Conservation (phyloP, 192 early-diverging fungal species). For the Backusella mclennaniae region DNA sequence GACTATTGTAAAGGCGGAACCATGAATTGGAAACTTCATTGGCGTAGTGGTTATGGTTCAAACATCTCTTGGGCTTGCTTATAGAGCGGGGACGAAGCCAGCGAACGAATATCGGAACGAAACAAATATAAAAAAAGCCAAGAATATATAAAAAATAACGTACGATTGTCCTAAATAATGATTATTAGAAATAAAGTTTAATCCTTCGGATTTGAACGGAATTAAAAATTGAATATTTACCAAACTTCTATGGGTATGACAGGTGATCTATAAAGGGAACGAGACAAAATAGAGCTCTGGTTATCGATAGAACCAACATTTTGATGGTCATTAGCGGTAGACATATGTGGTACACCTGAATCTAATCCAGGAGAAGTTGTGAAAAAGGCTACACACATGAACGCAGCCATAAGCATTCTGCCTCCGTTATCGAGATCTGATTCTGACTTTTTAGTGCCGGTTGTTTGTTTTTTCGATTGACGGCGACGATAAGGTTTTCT, state of each 20-base stretch:
- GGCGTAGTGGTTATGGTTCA: slow-evolving; percentile 15
- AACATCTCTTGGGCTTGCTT: background rate
- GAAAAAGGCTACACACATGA: slow-evolving; percentile 18
- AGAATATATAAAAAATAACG: slow-evolving; percentile 11
- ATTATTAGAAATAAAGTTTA: background rate
- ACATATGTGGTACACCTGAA: background rate
- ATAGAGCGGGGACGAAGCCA: slow-evolving; percentile 14
- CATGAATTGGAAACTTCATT: slow-evolving; percentile 14
- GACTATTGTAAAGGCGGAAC: background rate
- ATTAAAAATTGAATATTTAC: background rate
- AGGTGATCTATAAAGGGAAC: background rate
- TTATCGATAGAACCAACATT: background rate
- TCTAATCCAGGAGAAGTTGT: background rate
- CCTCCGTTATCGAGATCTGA: background rate
- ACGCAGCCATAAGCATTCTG: slow-evolving; percentile 20
- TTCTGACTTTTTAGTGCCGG: background rate
- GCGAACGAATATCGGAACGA: background rate
- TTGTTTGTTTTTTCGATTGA: slow-evolving; percentile 7
- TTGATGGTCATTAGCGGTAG: background rate
- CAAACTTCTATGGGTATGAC: slow-evolving; percentile 1
- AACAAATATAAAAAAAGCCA: slow-evolving; percentile 14
- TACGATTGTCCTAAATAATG: background rate
- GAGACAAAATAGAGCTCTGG: background rate
- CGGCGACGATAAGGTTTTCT: slow-evolving; percentile 21
- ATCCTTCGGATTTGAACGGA: background rate